These are phyloP conservation scores for Cubamyces sp. DNA, from an alignment of 768 basidiomycete genomes.

Conservation along the genomic window DNA sequence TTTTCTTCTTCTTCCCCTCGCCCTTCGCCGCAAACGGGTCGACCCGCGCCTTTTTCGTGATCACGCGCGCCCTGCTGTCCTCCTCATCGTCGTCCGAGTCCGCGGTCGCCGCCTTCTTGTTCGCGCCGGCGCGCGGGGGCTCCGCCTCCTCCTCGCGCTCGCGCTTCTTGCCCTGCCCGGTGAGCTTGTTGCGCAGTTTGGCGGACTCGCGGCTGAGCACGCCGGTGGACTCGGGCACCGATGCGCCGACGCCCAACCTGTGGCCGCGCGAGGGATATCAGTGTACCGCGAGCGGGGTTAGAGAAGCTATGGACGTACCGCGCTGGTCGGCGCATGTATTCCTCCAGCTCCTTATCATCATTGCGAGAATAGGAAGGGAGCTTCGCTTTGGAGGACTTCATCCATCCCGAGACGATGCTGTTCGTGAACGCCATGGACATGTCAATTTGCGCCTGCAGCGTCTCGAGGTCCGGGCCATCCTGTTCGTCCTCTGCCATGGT, in stretches of 20 bases:
- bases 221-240: constrained; percentile 52
- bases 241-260: constrained; percentile 79
- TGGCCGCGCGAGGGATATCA: constrained; percentile 4
- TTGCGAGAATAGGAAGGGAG: constrained; percentile 28
- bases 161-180: constrained; percentile 55
- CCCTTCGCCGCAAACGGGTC: constrained; percentile 58
- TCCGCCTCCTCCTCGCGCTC: constrained; percentile 45
- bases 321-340: constrained; percentile 69
- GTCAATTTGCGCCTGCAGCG: constrained; percentile 82
- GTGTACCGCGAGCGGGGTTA: not conserved
- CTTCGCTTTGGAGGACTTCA: constrained; percentile 50
- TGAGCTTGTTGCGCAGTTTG: constrained; percentile 63
- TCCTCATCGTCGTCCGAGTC: constrained; percentile 48
- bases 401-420: constrained; percentile 76
- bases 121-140: not conserved
- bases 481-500: constrained; percentile 44
- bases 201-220: constrained; percentile 56
- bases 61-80: constrained; percentile 59
- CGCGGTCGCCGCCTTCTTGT: constrained; percentile 16
- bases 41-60: constrained; percentile 59
- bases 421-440: constrained; percentile 78
- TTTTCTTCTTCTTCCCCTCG: constrained; percentile 48
- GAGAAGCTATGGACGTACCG: constrained; percentile 50
- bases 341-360: constrained; percentile 57
- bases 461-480: constrained; percentile 65